Conservation (phyloP, 106 monocot species). For the Acorus calamus region DNA sequence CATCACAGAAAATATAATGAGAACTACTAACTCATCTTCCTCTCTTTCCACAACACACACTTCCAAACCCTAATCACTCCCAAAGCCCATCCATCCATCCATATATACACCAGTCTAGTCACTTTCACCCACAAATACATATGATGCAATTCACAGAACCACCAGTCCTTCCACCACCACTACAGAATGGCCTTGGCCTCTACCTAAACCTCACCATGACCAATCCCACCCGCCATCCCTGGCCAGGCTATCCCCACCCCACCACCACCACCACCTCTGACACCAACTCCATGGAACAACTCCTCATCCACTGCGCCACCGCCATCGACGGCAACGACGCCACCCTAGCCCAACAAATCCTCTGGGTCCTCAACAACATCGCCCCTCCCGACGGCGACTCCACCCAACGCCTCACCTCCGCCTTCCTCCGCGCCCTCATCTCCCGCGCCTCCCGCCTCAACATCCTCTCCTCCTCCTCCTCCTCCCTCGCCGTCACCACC, state of each 20-base stretch:
- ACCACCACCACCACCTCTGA: slow-evolving; percentile 10
- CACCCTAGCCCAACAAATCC: slow-evolving; percentile 71
- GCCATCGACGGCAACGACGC: slow-evolving; percentile 80
- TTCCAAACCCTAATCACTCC: background rate
- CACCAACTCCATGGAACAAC: slow-evolving; percentile 78
- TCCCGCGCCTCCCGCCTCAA: slow-evolving; percentile 52
- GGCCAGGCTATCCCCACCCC: slow-evolving; percentile 5
- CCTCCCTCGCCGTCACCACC: slow-evolving; percentile 11
- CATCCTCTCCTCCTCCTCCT: slow-evolving; percentile 10
- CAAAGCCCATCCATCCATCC: background rate
- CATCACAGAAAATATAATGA: too few relatives aligned
- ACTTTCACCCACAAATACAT: slow-evolving; percentile 3
- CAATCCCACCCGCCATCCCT: slow-evolving; percentile 12
- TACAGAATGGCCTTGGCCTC: slow-evolving; percentile 7
- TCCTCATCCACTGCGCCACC: slow-evolving; percentile 80
- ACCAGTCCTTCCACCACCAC: slow-evolving; percentile 12
- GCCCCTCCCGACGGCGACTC: slow-evolving; percentile 77
- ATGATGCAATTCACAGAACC: slow-evolving; percentile 75
- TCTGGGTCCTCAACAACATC: slow-evolving; percentile 98
- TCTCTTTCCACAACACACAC: too few relatives aligned
- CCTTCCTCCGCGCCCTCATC: slow-evolving; percentile 80
- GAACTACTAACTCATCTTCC: too few relatives aligned
- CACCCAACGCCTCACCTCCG: slow-evolving; percentile 78
- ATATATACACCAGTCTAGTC: background rate
- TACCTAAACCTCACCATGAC: slow-evolving; percentile 13